Conservation (phyloP, 202 grass and related monocot genomes). For the Eragrostis tef region DNA sequence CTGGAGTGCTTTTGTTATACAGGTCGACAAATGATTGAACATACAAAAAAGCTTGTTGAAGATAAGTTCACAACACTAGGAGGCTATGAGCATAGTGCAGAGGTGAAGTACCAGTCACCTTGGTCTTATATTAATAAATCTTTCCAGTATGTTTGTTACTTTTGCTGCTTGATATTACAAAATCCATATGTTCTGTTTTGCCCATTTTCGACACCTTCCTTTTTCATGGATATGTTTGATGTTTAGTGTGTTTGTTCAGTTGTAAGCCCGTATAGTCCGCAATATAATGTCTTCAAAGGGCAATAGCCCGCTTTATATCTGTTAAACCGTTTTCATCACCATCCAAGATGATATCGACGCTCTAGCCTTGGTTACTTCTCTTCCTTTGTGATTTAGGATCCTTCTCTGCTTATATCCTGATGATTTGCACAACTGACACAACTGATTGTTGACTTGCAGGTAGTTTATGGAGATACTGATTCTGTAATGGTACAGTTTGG, state of each 20-base stretch:
- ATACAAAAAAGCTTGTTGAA: constrained; percentile 98
- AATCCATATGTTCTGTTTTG: constrained; percentile 24
- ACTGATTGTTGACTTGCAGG: constrained; percentile 52
- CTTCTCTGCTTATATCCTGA: constrained; percentile 15
- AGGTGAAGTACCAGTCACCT: constrained; percentile 54
- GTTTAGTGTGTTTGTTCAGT: neutral
- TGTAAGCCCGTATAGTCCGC: neutral
- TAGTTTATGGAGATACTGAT: constrained; percentile 97
- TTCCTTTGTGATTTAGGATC: neutral
- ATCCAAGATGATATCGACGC: constrained; percentile 8
- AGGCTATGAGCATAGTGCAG: constrained; percentile 93
- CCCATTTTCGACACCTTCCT: neutral
- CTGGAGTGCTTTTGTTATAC: constrained; percentile 41
- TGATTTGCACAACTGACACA: constrained; percentile 14
- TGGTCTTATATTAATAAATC: constrained; percentile 34
- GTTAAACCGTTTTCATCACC: neutral
- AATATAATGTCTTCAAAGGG: neutral
- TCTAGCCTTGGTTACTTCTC: neutral
- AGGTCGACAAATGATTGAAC: constrained; percentile 99
- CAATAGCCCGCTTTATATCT: neutral
- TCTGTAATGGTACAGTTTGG: constrained; percentile 99
- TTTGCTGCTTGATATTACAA: constrained; percentile 14
- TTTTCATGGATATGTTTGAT: neutral
- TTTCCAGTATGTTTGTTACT: constrained; percentile 1
- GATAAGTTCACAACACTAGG: constrained; percentile 82